A percentile compares a stretch with the other conserved stretches of the same genome.
phyloP scores from a whole-genome alignment of 2,329 filamentous ascomycete species.

The Sporothrix globosa region DNA sequence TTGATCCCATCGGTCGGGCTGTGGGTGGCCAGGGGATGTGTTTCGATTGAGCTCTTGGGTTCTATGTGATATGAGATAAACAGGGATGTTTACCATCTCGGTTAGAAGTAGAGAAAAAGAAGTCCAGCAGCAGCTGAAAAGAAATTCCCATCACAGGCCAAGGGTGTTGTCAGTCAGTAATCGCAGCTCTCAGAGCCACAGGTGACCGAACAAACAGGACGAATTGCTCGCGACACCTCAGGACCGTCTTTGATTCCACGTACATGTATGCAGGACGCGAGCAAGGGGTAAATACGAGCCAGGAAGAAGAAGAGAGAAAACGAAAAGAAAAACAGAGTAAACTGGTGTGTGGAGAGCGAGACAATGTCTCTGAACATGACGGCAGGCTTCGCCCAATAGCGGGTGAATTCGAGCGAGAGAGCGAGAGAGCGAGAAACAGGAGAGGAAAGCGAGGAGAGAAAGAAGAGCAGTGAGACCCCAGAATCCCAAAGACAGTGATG shows the following conservation, averaged over 20 bases:
- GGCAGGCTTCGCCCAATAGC: not conserved
- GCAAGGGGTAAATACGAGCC: conserved; percentile 6
- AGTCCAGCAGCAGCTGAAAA: too few species aligned
- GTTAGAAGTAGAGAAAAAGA: too few species aligned
- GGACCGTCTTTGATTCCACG: too few species aligned
- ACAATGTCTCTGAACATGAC: not conserved
- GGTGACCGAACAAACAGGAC: too few species aligned
- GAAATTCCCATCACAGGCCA: too few species aligned
- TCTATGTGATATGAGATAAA: too few species aligned
- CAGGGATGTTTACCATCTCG: too few species aligned
- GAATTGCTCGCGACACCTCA: too few species aligned
- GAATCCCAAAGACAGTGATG: not conserved
- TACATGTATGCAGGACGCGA: not conserved
- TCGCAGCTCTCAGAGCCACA: too few species aligned
- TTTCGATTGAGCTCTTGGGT: not conserved
- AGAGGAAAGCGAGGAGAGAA: not conserved
- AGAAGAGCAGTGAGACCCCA: not conserved
- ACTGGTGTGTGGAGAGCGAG: not conserved
- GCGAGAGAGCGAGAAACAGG: not conserved
- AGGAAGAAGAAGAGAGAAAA: conserved; percentile 4
- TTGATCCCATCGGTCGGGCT: not conserved
- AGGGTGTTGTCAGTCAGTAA: too few species aligned
- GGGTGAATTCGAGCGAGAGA: conserved; percentile 3
- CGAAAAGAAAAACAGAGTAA: not conserved
- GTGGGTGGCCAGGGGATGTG: not conserved